Evolutionary conservation across 2,329 filamentous ascomycete species (phyloP), one percentile per base, ranked within the genome.

Genomic region (Bipolaris cookei): DNA sequence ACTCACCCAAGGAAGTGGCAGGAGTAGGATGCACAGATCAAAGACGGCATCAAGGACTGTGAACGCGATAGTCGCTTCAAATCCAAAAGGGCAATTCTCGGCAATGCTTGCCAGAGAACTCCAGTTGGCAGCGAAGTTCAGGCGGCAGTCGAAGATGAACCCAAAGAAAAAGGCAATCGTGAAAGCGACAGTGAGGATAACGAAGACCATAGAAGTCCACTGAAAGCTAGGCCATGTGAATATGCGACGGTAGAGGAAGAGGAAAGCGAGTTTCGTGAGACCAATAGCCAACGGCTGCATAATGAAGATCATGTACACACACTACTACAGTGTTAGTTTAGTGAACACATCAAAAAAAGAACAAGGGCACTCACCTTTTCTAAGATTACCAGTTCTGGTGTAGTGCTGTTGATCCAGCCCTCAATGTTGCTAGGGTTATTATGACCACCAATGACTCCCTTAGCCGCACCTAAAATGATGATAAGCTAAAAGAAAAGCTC

Each of bases 281-380:
- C 53, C 53, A 13, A 56, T 30, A 34, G 53, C 53, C 30, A 56
- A 32, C 7, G 53, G 53, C 39, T 56, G 53, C 46, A 56, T 56
- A 34, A 56, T 56, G 41, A 56, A 56, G 2, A 56, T 56, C 28
- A 51, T 46, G 39, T 56, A 56, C n/a, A 56, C 53, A 25, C 38
- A 51, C 53, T 56, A 7, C 4, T 20, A 16, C 1, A 45, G 1
- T 25, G 21, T 56, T 28, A 56, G 39, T 51, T 5, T 18, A 10
- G 14, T 20, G n/a, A 41, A 23, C 11, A 23, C 14, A 8, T 16
- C 23, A 23, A 3, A 18, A 18, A 1, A 21, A 5, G 46, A 21
- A 13, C 10, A 20, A 13, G 4, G 18, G 1, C 5, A 45, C 47
- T 30, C 13, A 34, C 53, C 34, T 56, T 56, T 18, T 56, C 53